Evolutionary conservation across 2,329 filamentous ascomycete species (phyloP), one percentile per base, ranked within the genome.

Genomic region (Xylaria hypoxylon): DNA sequence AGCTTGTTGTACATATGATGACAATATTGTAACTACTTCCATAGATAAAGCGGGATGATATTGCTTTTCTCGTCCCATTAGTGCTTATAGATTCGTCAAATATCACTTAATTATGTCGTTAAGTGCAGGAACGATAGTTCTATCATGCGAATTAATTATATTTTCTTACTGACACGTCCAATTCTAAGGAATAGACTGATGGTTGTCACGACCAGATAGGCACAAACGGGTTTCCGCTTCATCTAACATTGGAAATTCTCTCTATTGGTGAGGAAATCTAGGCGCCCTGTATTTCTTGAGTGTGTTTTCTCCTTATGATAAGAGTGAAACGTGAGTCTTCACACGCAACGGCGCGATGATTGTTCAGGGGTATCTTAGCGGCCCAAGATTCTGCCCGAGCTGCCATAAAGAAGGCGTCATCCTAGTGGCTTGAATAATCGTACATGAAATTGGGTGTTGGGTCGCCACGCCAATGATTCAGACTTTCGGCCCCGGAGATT

Each of bases 191-290:
- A 59, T 35, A 53, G 24, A 52, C 61, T 33, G 45, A 33, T 50
- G 31, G 10, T 48, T 44, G 22, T 62, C 57, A 64, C 57, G 17
- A 38, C 48, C 24, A 64, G 51, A 53, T 38, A 50, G 47, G 57
- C 52, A 64, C 22, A 35, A 31, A 66, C 22, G 22, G 17, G 40
- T 35, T 44, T 51, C 45, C 31, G 52, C 42, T 63, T 66, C 62
- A 62, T 69, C 55, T 62, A 67, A 58, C 66, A 70, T 65, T 44
- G 61, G 45, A 65, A 67, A 57, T 67, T 64, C 57, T 68, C 57
- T 68, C 64, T 69, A 69, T 70, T 69, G 52, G 58, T 53, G 64
- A 64, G 51, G 58, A 65, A 67, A 64, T 69, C 68, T 68, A 69
- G 52, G 45, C 31, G 62, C 59, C 42, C 65, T 66, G 44, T 68